Percentiles rank a stretch among this genome's conserved stretches.
phyloP scores from a whole-genome alignment of 2,329 filamentous ascomycete species.

The Trichoderma asperellum region DNA sequence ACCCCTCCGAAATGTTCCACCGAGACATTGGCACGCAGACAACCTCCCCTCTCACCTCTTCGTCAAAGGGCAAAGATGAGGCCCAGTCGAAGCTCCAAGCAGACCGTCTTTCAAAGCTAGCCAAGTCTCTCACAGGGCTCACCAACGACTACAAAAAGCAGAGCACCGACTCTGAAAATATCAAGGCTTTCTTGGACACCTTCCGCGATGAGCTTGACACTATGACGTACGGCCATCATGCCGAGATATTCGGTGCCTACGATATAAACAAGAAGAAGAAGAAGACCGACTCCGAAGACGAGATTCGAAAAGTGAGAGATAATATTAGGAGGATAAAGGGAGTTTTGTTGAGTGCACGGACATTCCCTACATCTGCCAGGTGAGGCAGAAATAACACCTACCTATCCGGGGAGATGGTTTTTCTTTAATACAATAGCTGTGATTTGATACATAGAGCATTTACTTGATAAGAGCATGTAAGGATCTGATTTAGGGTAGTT shows the following conservation, averaged over 20 bases:
- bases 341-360: constrained; percentile 72
- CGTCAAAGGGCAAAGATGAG: constrained; percentile 32
- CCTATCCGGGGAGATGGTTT: not conserved
- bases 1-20: constrained; percentile 79
- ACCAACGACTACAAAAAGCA: constrained; percentile 49
- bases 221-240: constrained; percentile 52
- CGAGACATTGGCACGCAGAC: constrained; percentile 82
- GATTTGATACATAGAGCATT: not conserved
- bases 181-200: constrained; percentile 58
- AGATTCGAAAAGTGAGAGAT: constrained; percentile 72
- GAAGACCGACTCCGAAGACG: constrained; percentile 64
- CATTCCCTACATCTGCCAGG: constrained; percentile 62
- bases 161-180: constrained; percentile 54
- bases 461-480: not conserved
- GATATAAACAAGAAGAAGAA: constrained; percentile 51
- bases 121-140: constrained; percentile 48
- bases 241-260: constrained; percentile 45
- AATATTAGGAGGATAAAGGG: constrained; percentile 82
- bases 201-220: constrained; percentile 69
- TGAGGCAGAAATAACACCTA: constrained; percentile 27
- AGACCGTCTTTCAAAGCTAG: constrained; percentile 49
- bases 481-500: constrained; percentile 1
- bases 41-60: constrained; percentile 43
- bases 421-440: constrained; percentile 3
- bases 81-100: constrained; percentile 46